A percentile compares a stretch with the other conserved stretches of the same genome.
Evolutionary conservation across 352 stramenopile species (phyloP).

Genomic region (Plasmopara viticola): DNA sequence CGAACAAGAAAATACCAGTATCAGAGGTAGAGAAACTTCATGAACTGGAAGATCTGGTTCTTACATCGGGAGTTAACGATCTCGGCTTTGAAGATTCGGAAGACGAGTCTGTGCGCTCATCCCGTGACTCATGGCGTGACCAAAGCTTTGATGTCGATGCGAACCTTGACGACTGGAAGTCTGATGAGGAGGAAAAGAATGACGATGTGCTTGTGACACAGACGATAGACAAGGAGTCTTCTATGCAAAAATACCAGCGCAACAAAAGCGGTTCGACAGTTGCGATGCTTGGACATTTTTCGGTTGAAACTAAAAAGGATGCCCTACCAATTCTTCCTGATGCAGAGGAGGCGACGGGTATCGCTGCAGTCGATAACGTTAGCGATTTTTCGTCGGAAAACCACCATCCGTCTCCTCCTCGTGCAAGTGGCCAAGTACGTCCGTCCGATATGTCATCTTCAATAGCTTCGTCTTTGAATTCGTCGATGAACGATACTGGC

Average conservation of each 20-base stretch:
- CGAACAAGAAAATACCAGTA: conserved; percentile 6
- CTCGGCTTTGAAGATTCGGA: conserved; percentile 44
- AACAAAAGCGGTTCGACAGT: conserved; percentile 58
- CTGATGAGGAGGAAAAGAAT: conserved; percentile 28
- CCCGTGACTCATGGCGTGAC: conserved; percentile 28
- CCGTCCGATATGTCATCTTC: conserved; percentile 32
- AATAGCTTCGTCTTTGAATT: conserved; percentile 25
- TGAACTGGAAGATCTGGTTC: conserved; percentile 33
- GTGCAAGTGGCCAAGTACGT: conserved; percentile 26
- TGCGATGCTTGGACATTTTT: conserved; percentile 69
- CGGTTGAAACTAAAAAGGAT: conserved; percentile 43
- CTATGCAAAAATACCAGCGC: conserved; percentile 25
- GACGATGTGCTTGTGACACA: conserved; percentile 5
- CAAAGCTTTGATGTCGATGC: conserved; percentile 34
- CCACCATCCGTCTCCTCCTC: conserved; percentile 25
- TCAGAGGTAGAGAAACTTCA: conserved; percentile 17
- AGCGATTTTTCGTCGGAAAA: conserved; percentile 31
- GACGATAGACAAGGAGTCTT: conserved; percentile 15
- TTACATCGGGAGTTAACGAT: conserved; percentile 39
- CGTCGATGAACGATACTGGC: conserved; percentile 36
- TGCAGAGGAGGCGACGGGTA: conserved; percentile 38
- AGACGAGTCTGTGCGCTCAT: conserved; percentile 24
- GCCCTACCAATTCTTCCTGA: conserved; percentile 56
- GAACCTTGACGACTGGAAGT: conserved; percentile 16
- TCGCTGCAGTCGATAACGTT: conserved; percentile 55